These are phyloP conservation scores for Geotrichum carabidarum DNA, from an alignment of 1,139 yeast species.

Conservation along the genomic window DNA sequence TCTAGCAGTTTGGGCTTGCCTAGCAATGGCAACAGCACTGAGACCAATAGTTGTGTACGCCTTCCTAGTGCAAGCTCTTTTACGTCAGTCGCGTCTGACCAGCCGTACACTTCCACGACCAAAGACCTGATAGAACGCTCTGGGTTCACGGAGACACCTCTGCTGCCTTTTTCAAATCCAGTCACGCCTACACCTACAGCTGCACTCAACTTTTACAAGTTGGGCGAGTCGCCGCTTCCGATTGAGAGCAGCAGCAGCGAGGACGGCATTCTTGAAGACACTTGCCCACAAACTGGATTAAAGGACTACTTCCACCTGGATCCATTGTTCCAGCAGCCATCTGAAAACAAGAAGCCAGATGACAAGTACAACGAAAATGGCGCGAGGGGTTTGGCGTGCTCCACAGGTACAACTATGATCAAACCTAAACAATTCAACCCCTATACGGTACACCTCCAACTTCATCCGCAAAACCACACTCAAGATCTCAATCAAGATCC, in stretches of 20 bases:
- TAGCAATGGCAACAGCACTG: background rate
- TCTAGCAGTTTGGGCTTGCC: background rate
- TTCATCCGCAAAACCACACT: no score
- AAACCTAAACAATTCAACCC: no score
- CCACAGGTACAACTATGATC: no score
- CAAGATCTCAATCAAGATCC: no score
- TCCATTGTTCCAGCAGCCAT: background rate
- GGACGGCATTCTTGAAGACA: background rate
- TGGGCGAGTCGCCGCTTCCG: no score
- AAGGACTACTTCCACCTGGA: background rate
- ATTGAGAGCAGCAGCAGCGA: background rate
- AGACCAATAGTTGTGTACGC: background rate
- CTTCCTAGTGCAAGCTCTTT: no score
- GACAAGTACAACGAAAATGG: background rate
- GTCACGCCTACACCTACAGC: background rate
- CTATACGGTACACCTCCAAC: no score
- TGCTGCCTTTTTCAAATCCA: background rate
- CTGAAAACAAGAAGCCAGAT: background rate
- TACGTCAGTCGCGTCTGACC: no score
- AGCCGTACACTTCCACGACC: background rate
- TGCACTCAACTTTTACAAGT: no score
- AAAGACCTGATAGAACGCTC: constrained; percentile 9
- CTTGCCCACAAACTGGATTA: background rate
- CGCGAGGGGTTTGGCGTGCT: no score
- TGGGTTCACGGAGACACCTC: constrained; percentile 8